Conservation (phyloP, 805 yeast species). For the Ogataea sp. region DNA sequence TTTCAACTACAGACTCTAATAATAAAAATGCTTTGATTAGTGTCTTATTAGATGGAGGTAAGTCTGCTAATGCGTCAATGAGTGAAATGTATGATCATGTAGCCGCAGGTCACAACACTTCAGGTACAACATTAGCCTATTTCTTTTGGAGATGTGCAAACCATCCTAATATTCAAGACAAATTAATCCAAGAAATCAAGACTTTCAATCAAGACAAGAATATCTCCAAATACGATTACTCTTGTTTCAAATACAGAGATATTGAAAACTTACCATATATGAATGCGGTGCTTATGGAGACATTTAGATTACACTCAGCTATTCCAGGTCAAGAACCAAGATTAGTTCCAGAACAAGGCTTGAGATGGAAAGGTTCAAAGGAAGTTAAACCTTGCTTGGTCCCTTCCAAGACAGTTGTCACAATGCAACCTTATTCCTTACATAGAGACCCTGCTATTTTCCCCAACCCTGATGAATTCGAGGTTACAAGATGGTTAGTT, state of each 20-base stretch:
- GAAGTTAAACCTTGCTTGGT: slow-evolving; percentile 22
- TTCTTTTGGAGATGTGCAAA: slow-evolving; percentile 51
- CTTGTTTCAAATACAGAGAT: slow-evolving; percentile 24
- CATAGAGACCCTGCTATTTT: slow-evolving; percentile 46
- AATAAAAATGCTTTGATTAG: slow-evolving; percentile 16
- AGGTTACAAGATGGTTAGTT: slow-evolving; percentile 56
- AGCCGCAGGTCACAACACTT: slow-evolving; percentile 74
- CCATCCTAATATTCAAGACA: slow-evolving; percentile 36
- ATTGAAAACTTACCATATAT: slow-evolving; percentile 51
- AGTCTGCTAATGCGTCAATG: slow-evolving; percentile 22
- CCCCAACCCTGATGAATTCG: slow-evolving; percentile 34
- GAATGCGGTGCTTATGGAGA: slow-evolving; percentile 56
- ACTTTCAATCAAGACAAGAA: slow-evolving; percentile 11
- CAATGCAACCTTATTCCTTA: slow-evolving; percentile 59
- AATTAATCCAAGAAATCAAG: slow-evolving; percentile 37
- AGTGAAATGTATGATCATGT: slow-evolving; percentile 54
- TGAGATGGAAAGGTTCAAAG: slow-evolving; percentile 19
- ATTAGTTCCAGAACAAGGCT: slow-evolving; percentile 28
- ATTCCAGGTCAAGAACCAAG: slow-evolving; percentile 74
- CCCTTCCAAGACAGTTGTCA: slow-evolving; percentile 48
- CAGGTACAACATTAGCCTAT: slow-evolving; percentile 57
- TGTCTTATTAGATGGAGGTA: slow-evolving; percentile 13
- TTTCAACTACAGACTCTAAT: no score
- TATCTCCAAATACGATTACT: slow-evolving; percentile 12
- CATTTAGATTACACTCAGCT: slow-evolving; percentile 54